A percentile compares a stretch with the other conserved stretches of the same genome.
phyloP scores from a whole-genome alignment of 192 early-diverging fungal genomes.

The Mortierella alpina region DNA sequence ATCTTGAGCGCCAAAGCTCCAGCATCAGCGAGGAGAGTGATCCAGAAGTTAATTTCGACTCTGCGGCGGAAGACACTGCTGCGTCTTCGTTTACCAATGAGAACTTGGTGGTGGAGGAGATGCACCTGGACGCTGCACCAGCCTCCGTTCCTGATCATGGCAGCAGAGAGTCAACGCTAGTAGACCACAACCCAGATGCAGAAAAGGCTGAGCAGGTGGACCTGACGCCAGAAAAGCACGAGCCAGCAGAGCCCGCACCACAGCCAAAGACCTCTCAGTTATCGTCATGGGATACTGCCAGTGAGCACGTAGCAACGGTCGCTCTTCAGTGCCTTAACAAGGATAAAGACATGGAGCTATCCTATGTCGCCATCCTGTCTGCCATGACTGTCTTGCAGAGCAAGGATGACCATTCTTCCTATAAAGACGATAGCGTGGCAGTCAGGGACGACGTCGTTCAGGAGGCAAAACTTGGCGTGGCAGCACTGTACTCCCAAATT shows the following conservation, averaged over 20 bases:
- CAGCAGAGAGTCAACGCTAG: too few relatives aligned
- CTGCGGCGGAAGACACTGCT: too few relatives aligned
- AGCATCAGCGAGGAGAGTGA: too few relatives aligned
- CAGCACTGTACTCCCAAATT: slow-evolving; percentile 23
- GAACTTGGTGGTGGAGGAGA: too few relatives aligned
- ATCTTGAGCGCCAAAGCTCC: too few relatives aligned
- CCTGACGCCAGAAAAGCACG: slow-evolving; percentile 1
- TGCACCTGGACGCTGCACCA: too few relatives aligned
- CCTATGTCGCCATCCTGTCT: slow-evolving; percentile 44
- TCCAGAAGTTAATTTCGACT: too few relatives aligned
- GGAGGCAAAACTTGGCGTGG: slow-evolving; percentile 1
- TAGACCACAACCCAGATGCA: too few relatives aligned
- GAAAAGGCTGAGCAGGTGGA: not conserved
- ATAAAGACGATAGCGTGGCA: slow-evolving; percentile 1
- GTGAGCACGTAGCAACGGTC: slow-evolving; percentile 27
- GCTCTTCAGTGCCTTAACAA: slow-evolving; percentile 27
- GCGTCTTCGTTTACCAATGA: too few relatives aligned
- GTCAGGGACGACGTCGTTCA: not conserved
- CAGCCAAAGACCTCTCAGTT: not conserved
- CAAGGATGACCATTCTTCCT: slow-evolving; percentile 9
- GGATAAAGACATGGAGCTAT: slow-evolving; percentile 45
- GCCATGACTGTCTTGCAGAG: slow-evolving; percentile 42
- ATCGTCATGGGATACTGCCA: slow-evolving; percentile 44
- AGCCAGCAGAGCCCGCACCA: slow-evolving; percentile 1
- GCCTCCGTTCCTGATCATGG: too few relatives aligned